Evolutionary conservation across 2,329 filamentous ascomycete species (phyloP), one percentile per base, ranked within the genome.

Genomic region (Aspergillus piperis): DNA sequence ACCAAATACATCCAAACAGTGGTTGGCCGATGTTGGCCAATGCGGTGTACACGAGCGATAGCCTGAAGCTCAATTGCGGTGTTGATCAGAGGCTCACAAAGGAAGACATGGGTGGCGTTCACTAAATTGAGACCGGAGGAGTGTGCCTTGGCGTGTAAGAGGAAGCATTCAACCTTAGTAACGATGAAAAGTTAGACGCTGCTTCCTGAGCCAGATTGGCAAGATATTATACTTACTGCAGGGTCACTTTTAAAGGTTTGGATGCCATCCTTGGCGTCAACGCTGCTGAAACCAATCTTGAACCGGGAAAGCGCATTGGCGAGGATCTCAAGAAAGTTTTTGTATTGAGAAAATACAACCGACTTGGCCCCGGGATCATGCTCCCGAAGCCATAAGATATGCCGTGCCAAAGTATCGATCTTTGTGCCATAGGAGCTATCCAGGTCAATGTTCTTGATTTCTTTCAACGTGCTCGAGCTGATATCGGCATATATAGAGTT

Each of bases 1-100:
- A 97, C 86, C 2, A 98, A 83, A 73, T 98, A 98, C 75, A 97
- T 89, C 90, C 93, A 98, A 1, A 98, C 92, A 0, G 91, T 96
- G 0, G 95, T 99, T 65, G 90, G 84, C 54, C 90, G 87, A 64
- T 88, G 83, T 76, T 98, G 95, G 0, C 95, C 95, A 64, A 99
- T 99, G 38, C 95, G 87, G 73, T 99, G 92, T 1, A 99, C 93
- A 58, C 95, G 89, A 0, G 94, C 93, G 70, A 98, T 96, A 13
- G 93, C 94, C 75, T 99, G 95, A 8, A 98, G 83, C 75, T 98
- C 95, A 15, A 99, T 86, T 0, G 93, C 92, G 0, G 94, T 94
- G 71, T 98, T 96, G 67, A 98, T 87, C 3, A 98, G 81, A 2
- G 95, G 95, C 72, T 99, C 95, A 73, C 92, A 96, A 4, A 99